A percentile compares a stretch with the other conserved stretches of the same genome.
phyloP scores from a whole-genome alignment of 495 filamentous ascomycete species.

The Podospora fimiseda region DNA sequence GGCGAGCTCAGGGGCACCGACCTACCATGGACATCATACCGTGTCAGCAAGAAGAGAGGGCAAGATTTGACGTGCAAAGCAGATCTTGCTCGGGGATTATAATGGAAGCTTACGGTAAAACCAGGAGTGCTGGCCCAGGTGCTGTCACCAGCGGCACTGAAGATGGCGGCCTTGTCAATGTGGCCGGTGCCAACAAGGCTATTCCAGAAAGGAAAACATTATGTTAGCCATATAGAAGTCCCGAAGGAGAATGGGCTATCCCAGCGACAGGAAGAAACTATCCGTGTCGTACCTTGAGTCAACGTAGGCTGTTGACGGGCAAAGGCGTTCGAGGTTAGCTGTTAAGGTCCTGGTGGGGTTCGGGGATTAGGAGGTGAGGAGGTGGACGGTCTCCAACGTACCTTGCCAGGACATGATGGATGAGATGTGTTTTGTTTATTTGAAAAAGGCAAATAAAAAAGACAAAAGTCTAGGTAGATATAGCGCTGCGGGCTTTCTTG shows the following conservation, averaged over 20 bases:
- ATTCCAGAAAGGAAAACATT: background rate
- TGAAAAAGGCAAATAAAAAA: conserved; percentile 1
- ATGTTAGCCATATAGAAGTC: conserved; percentile 1
- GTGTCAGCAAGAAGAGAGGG: no score
- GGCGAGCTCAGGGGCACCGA: conserved; percentile 56
- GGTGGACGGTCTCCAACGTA: conserved; percentile 23
- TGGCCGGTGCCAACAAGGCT: conserved; percentile 81
- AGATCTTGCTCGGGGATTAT: no score
- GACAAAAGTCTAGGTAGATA: background rate
- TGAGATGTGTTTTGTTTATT: conserved; percentile 6
- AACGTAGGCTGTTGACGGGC: conserved; percentile 38
- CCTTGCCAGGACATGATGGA: conserved; percentile 56
- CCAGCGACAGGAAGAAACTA: background rate
- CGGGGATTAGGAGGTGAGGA: no score
- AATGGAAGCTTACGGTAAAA: conserved; percentile 57
- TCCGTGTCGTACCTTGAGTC: conserved; percentile 37
- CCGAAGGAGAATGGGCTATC: background rate
- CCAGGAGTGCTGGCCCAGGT: conserved; percentile 68
- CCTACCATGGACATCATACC: no score
- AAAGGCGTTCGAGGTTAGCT: conserved; percentile 29
- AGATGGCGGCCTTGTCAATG: conserved; percentile 82
- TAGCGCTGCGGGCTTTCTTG: background rate
- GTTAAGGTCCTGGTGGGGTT: conserved; percentile 32
- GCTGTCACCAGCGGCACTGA: conserved; percentile 72
- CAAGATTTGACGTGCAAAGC: no score